These are phyloP conservation scores for Periconia macrospinosa DNA, from an alignment of 2,329 filamentous ascomycete species.

Conservation along the genomic window DNA sequence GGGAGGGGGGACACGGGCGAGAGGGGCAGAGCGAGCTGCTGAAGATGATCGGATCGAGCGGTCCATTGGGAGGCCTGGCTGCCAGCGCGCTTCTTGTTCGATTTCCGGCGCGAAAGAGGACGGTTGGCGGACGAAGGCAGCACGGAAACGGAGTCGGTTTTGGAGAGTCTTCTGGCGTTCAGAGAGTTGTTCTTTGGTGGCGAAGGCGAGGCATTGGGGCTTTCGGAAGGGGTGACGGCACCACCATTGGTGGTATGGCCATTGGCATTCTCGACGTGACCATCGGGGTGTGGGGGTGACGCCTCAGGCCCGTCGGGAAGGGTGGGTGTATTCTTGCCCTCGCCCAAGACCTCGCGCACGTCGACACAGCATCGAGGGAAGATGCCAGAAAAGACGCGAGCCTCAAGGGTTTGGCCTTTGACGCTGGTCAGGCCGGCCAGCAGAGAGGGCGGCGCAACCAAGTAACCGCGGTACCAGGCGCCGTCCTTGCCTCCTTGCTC, in stretches of 20 bases:
- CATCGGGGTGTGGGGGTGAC: slow-evolving; percentile 12
- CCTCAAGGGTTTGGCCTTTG: slow-evolving; percentile 91
- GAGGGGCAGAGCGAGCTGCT: slow-evolving; percentile 41
- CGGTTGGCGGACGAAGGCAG: slow-evolving; percentile 26
- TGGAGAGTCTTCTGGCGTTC: slow-evolving; percentile 22
- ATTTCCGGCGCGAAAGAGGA: slow-evolving; percentile 31
- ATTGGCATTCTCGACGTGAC: slow-evolving; percentile 19
- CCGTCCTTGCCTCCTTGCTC: slow-evolving; percentile 85
- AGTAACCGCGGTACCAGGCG: slow-evolving; percentile 92
- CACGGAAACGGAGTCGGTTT: slow-evolving; percentile 27
- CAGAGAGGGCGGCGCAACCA: slow-evolving; percentile 90
- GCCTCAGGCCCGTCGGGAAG: slow-evolving; percentile 20
- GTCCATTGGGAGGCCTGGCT: slow-evolving; percentile 43
- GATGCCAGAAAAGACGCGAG: slow-evolving; percentile 96
- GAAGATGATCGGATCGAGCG: slow-evolving; percentile 43
- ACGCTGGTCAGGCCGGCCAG: slow-evolving; percentile 87
- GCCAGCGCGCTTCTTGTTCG: slow-evolving; percentile 35
- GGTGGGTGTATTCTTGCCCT: slow-evolving; percentile 28
- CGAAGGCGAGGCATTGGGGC: slow-evolving; percentile 33
- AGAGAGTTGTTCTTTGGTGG: slow-evolving; percentile 16
- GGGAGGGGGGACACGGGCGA: slow-evolving; percentile 43
- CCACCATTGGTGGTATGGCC: slow-evolving; percentile 34
- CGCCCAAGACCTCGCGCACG: slow-evolving; percentile 86
- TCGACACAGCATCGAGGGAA: slow-evolving; percentile 95
- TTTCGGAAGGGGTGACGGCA: slow-evolving; percentile 42